Conservation (phyloP, 2,329 filamentous ascomycete genomes). For the Alternaria metachromatica region DNA sequence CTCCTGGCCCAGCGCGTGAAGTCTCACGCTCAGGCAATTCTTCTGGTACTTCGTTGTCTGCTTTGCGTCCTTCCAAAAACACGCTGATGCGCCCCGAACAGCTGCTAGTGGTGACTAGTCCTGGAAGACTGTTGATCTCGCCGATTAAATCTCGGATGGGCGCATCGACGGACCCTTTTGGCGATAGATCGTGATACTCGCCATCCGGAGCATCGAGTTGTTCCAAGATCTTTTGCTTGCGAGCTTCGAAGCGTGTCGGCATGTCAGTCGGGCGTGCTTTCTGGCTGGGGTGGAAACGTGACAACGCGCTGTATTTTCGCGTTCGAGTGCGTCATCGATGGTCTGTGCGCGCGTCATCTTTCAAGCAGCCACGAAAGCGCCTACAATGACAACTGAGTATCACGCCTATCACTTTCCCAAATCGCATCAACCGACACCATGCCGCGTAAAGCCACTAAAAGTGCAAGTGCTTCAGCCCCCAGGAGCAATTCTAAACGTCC, state of each 20-base stretch:
- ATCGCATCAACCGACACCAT: conserved; percentile 21
- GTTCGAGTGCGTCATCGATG: conserved; percentile 31
- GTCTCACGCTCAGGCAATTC: conserved; percentile 20
- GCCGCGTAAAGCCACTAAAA: conserved; percentile 38
- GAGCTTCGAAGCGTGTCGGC: conserved; percentile 51
- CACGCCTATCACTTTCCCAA: not conserved
- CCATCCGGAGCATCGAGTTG: conserved; percentile 71
- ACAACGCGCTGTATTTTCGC: conserved; percentile 29
- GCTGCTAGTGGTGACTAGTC: conserved; percentile 89
- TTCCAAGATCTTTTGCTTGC: conserved; percentile 75
- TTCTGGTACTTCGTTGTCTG: conserved; percentile 19
- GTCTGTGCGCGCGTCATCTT: conserved; percentile 18
- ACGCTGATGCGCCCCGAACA: conserved; percentile 88
- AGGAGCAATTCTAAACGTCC: conserved; percentile 46
- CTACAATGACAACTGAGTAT: conserved; percentile 2
- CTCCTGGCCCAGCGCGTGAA: conserved; percentile 69
- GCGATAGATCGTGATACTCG: conserved; percentile 82
- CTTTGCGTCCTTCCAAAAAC: conserved; percentile 79
- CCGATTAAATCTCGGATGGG: conserved; percentile 79
- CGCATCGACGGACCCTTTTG: conserved; percentile 85
- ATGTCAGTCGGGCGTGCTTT: conserved; percentile 20
- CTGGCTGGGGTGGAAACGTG: conserved; percentile 18
- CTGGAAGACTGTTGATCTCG: conserved; percentile 75
- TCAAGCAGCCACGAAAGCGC: conserved; percentile 14
- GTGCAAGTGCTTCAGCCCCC: conserved; percentile 19